phyloP scores from a whole-genome alignment of 23 red algal species.

The Agarophyton chilense region DNA sequence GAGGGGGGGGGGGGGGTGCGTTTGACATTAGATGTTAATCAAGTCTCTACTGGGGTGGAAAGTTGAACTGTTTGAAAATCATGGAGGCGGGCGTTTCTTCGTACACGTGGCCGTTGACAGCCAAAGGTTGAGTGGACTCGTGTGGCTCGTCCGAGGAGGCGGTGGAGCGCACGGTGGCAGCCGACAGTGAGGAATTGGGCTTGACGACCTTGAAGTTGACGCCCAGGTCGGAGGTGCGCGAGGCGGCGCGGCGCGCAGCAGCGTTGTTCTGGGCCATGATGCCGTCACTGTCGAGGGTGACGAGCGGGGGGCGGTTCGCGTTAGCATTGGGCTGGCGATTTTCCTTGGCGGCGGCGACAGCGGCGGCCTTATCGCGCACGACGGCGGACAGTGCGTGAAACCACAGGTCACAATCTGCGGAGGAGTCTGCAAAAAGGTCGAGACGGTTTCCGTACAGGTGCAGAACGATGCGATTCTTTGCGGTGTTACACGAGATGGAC shows the following conservation, averaged over 20 bases:
- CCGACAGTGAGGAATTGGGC: neutral
- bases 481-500: neutral
- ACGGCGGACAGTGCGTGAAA: constrained; percentile 17
- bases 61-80: constrained; percentile 66
- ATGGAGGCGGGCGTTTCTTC: constrained; percentile 62
- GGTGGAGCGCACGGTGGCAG: neutral
- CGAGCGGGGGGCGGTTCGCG: neutral
- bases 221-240: constrained; percentile 6
- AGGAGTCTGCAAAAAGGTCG: constrained; percentile 30
- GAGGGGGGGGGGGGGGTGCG: no score
- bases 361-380: neutral
- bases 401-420: constrained; percentile 32
- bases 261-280: neutral
- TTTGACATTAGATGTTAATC: no score
- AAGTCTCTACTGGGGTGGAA: constrained; percentile 9
- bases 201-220: constrained; percentile 54
- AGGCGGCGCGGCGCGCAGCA: no score
- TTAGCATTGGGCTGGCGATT: neutral
- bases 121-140: neutral
- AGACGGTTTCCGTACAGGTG: constrained; percentile 33
- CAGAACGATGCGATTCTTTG: constrained; percentile 15
- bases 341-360: neutral
- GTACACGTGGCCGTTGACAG: constrained; percentile 23
- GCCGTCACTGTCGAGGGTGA: neutral
- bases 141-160: constrained; percentile 5